phyloP scores from a whole-genome alignment of 139 green algal species.

The Chlamydomonas sp. region DNA sequence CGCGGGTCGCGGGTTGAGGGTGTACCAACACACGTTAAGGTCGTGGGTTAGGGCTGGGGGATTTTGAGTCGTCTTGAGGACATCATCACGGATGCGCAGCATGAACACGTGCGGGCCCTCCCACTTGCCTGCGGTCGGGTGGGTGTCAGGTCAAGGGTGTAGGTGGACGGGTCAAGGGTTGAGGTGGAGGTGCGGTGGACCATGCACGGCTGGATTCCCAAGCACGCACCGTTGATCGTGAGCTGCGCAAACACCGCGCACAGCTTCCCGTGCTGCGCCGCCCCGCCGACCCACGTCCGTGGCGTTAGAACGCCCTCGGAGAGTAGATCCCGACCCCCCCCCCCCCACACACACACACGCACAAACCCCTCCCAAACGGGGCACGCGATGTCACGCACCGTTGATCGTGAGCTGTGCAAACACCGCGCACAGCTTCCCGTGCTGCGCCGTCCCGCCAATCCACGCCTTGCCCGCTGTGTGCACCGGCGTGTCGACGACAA shows the following conservation, averaged over 20 bases:
- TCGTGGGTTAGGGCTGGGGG: no score
- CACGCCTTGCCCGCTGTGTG: slow-evolving; percentile 56
- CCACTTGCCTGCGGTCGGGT: slow-evolving; percentile 44
- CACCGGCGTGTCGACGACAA: slow-evolving; percentile 78
- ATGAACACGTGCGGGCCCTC: slow-evolving; percentile 87
- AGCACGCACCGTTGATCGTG: slow-evolving; percentile 16
- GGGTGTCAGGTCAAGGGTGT: no score
- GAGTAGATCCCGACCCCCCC: no score
- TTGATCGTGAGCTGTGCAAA: slow-evolving; percentile 27
- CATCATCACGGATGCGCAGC: slow-evolving; percentile 75
- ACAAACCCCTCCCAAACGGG: slow-evolving; percentile 3
- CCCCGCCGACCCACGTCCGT: slow-evolving; percentile 49
- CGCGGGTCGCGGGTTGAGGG: background rate
- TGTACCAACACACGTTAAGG: background rate
- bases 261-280: slow-evolving; percentile 51
- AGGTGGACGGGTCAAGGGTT: background rate
- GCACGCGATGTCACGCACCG: no score
- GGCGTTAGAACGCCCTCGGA: no score
- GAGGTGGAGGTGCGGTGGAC: background rate
- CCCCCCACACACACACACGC: no score
- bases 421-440: slow-evolving; percentile 41
- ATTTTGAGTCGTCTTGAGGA: background rate
- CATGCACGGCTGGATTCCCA: no score
- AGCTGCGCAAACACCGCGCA: slow-evolving; percentile 25
- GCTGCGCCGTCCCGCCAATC: slow-evolving; percentile 48